Evolutionary conservation across 495 filamentous ascomycete genomes (phyloP), one percentile per base, ranked within the genome.

Genomic region (Aspergillus diversus): DNA sequence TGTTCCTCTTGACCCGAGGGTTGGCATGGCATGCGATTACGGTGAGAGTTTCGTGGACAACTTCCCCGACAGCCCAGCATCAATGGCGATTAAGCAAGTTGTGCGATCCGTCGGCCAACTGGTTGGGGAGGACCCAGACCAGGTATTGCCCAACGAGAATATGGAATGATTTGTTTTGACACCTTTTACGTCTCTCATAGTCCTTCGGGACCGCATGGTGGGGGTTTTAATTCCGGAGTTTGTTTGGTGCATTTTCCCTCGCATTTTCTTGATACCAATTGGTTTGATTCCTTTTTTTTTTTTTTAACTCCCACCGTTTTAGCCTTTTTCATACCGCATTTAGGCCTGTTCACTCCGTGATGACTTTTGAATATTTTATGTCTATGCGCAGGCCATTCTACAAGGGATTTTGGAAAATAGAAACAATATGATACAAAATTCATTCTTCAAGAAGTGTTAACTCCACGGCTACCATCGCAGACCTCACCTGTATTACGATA

Each of bases 11-110:
- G 95, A 99, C 67, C 94, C 95, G 5, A 81, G 94, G 52, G 93
- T 99, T 57, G 93, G 95, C 1, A 96, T 97, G 90, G 87, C 92
- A 4, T 96, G 93, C 69, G 95, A 99, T 72, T 97, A 90, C 76
- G 95, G 95, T 1, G 96, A 98, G 84, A 97, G 92, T 72, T 98
- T 97, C 76, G 91, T 98, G 67, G 93, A 98, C 60, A 84, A 86
- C 48, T 99, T 90, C 73, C 91, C 94, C 0, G 94, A 98, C 63
- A 96, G 91, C 66, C 93, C 94, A 33, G 93, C 93, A 3, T 93
- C 90, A 67, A 79, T 79, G 62, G 92, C 92, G 4, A 82, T 97
- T 35, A 87, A 84, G 76, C 76, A 75, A 33, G 92, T 97, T 32
- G 94, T 97, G 5, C 84, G 80, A 49, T 85, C 83, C 31, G 78